phyloP scores from a whole-genome alignment of 2,329 filamentous ascomycete species.

The Clonostachys chloroleuca region DNA sequence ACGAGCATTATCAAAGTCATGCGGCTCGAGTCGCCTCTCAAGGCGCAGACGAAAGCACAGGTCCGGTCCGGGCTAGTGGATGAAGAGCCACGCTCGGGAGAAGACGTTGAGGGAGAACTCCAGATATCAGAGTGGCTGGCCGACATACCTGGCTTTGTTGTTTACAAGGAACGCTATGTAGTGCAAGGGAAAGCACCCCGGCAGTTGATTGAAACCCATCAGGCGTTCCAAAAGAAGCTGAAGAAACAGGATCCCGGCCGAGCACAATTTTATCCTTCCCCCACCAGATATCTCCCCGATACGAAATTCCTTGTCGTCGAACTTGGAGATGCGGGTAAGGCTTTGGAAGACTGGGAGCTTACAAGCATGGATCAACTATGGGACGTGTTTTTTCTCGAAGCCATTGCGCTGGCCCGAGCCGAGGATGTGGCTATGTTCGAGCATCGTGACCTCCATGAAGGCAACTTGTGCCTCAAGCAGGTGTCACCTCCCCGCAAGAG shows the following conservation, averaged over 20 bases:
- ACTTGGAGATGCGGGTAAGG: slow-evolving; percentile 56
- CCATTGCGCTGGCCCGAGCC: slow-evolving; percentile 55
- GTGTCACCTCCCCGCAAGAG: slow-evolving; percentile 24
- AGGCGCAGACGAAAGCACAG: slow-evolving; percentile 52
- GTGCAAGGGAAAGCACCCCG: slow-evolving; percentile 51
- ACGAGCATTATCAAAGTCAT: slow-evolving; percentile 64
- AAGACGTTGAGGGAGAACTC: slow-evolving; percentile 53
- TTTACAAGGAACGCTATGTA: slow-evolving; percentile 61
- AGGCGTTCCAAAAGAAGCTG: slow-evolving; percentile 47
- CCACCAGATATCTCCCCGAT: slow-evolving; percentile 51
- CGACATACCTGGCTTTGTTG: slow-evolving; percentile 60
- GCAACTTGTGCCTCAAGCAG: slow-evolving; percentile 55
- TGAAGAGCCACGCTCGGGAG: slow-evolving; percentile 51
- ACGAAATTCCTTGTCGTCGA: slow-evolving; percentile 59
- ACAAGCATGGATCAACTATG: slow-evolving; percentile 47
- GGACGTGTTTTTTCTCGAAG: slow-evolving; percentile 59
- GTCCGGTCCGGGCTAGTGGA: slow-evolving; percentile 49
- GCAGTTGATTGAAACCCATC: slow-evolving; percentile 54
- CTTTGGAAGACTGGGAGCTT: slow-evolving; percentile 54
- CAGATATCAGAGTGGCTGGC: slow-evolving; percentile 60
- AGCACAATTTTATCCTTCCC: slow-evolving; percentile 58
- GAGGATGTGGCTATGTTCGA: slow-evolving; percentile 57
- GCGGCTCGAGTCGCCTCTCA: slow-evolving; percentile 53
- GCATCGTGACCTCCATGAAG: slow-evolving; percentile 64
- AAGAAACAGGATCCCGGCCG: slow-evolving; percentile 51